These are phyloP conservation scores for Pugionium dolabratum DNA, from an alignment of 345 rosid species.

Conservation along the genomic window DNA sequence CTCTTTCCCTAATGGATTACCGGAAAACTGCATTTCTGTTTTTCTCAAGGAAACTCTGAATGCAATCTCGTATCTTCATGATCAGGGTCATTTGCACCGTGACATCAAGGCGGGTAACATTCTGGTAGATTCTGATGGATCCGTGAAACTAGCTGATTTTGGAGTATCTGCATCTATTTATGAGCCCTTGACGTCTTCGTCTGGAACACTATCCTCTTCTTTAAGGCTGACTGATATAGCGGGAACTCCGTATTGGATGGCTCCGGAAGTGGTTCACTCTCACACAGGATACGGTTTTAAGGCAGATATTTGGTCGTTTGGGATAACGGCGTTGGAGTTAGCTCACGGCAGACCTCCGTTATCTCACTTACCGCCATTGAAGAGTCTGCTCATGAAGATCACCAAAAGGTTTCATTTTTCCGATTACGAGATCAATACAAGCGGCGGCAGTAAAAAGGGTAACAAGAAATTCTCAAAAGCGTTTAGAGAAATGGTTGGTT, in stretches of 20 bases:
- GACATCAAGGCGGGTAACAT: constrained; percentile 86
- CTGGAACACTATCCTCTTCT: constrained; percentile 41
- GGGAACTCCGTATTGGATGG: constrained; percentile 97
- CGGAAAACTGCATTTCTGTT: constrained; percentile 72
- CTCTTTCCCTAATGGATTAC: constrained; percentile 61
- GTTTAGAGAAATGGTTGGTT: constrained; percentile 80
- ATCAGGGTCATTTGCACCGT: constrained; percentile 77
- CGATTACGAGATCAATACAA: constrained; percentile 58
- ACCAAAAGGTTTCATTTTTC: constrained; percentile 71
- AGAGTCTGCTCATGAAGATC: constrained; percentile 75
- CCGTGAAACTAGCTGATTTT: constrained; percentile 80
- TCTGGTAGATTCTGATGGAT: constrained; percentile 62
- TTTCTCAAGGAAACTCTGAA: constrained; percentile 68
- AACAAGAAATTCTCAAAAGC: constrained; percentile 71
- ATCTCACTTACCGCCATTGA: constrained; percentile 77
- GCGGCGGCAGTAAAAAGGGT: constrained; percentile 38
- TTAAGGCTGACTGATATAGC: constrained; percentile 65
- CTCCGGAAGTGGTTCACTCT: constrained; percentile 94
- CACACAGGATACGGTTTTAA: constrained; percentile 84
- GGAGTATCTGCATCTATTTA: constrained; percentile 84
- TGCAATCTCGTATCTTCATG: constrained; percentile 73
- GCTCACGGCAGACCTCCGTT: constrained; percentile 87
- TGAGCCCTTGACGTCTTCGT: constrained; percentile 42
- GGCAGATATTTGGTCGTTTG: constrained; percentile 85
- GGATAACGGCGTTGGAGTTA: constrained; percentile 70